phyloP scores from a whole-genome alignment of 1,139 yeast species.

The Entelexis sorbosivorans region DNA sequence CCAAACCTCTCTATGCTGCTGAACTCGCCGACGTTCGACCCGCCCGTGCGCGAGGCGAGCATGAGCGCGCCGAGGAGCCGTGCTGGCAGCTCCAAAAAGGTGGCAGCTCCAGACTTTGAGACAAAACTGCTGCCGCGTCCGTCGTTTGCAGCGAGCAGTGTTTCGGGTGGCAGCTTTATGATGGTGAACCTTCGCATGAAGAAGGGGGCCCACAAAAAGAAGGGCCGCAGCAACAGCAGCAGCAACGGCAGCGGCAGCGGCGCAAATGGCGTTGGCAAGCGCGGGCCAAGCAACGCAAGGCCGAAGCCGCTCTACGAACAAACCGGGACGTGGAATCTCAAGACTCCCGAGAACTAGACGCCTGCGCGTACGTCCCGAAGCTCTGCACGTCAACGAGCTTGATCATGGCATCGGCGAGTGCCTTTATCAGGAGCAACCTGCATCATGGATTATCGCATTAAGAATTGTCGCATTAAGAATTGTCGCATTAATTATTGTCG shows the following conservation, averaged over 20 bases:
- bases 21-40: neutral
- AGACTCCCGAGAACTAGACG: neutral
- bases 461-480: too few species aligned
- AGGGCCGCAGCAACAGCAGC: too few species aligned
- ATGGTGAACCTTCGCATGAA: constrained; percentile 4
- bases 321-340: neutral
- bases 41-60: neutral
- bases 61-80: neutral
- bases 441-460: too few species aligned
- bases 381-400: too few species aligned
- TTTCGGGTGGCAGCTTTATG: neutral
- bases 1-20: neutral
- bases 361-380: too few species aligned
- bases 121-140: constrained; percentile 1
- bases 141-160: neutral
- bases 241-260: too few species aligned
- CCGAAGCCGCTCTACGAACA: neutral
- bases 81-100: neutral
- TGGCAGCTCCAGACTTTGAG: neutral
- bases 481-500: too few species aligned
- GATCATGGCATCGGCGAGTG: too few species aligned
- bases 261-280: neutral
- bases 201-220: neutral
- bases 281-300: neutral
- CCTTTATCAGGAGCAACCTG: too few species aligned